Conservation (phyloP, 352 stramenopile species). For the Phytophthora megakarya region DNA sequence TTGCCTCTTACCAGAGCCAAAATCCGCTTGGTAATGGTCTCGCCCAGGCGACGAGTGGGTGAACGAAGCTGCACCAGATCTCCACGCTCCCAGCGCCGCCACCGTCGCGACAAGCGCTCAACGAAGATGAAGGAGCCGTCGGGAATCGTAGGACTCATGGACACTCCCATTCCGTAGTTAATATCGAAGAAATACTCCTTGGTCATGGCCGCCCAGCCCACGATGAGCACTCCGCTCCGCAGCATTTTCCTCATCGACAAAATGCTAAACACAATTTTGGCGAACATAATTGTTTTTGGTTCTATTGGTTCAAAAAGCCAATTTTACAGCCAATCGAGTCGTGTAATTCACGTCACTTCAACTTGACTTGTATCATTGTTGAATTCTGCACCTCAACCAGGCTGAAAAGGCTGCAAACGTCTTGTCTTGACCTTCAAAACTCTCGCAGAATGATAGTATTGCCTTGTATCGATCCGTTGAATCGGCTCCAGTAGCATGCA, state of each 20-base stretch:
- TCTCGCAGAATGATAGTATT: slow-evolving; percentile 20
- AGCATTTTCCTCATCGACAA: slow-evolving; percentile 25
- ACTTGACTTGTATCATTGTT: slow-evolving; percentile 2
- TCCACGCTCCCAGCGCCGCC: slow-evolving; percentile 64
- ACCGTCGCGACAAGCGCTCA: slow-evolving; percentile 74
- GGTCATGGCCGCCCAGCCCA: slow-evolving; percentile 61
- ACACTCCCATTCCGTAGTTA: slow-evolving; percentile 84
- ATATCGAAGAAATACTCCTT: slow-evolving; percentile 79
- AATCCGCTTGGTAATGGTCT: slow-evolving; percentile 89
- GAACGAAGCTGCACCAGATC: slow-evolving; percentile 87
- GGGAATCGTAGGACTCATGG: slow-evolving; percentile 83
- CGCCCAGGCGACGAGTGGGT: slow-evolving; percentile 67
- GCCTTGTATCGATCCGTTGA: slow-evolving; percentile 16
- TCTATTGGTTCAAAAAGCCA: no score
- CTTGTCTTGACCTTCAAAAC: slow-evolving; percentile 18
- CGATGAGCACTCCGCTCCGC: slow-evolving; percentile 62
- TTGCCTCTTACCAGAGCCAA: slow-evolving; percentile 63
- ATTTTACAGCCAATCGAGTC: no score
- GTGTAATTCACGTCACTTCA: no score
- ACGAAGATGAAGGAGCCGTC: slow-evolving; percentile 86
- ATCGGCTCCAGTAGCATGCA: slow-evolving; percentile 19
- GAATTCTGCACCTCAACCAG: slow-evolving; percentile 20
- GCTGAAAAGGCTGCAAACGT: slow-evolving; percentile 24
- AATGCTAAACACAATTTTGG: background rate
- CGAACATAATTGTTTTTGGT: background rate